Percentiles rank a stretch among this genome's conserved stretches.
phyloP scores from a whole-genome alignment of 1,139 yeast genomes.

The Pichia inconspicua region DNA sequence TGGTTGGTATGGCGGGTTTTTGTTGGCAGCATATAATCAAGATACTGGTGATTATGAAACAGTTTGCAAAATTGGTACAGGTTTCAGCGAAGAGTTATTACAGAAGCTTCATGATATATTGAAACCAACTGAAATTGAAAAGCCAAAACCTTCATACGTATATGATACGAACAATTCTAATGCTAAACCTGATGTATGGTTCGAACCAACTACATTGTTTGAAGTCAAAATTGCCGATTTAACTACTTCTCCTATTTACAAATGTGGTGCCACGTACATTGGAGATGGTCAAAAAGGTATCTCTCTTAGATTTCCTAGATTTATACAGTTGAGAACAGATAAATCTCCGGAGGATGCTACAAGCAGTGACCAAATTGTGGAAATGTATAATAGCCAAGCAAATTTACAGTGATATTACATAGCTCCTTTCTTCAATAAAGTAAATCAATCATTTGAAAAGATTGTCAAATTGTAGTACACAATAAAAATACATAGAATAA shows the following conservation, averaged over 20 bases:
- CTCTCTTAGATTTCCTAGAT: constrained; percentile 86
- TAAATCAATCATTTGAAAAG: too few species aligned
- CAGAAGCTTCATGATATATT: constrained; percentile 51
- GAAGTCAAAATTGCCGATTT: constrained; percentile 94
- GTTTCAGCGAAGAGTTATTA: constrained; percentile 82
- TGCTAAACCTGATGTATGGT: constrained; percentile 91
- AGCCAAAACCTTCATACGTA: constrained; percentile 64
- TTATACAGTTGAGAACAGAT: constrained; percentile 78
- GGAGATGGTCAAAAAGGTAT: constrained; percentile 65
- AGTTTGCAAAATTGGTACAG: constrained; percentile 95
- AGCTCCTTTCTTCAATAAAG: too few species aligned
- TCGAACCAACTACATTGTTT: constrained; percentile 79
- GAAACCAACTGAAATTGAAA: constrained; percentile 57
- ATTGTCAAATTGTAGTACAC: too few species aligned
- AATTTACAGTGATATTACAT: constrained; percentile 14
- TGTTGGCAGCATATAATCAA: constrained; percentile 80
- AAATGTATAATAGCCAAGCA: constrained; percentile 77
- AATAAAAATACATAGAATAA: background rate
- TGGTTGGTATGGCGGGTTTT: constrained; percentile 88
- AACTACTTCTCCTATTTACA: constrained; percentile 85
- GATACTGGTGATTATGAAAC: constrained; percentile 92
- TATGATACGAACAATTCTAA: constrained; percentile 56
- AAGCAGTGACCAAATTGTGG: constrained; percentile 80
- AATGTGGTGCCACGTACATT: constrained; percentile 70
- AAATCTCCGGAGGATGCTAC: constrained; percentile 87